A percentile compares a stretch with the other conserved stretches of the same genome.
These are phyloP conservation scores for Roridomyces roridus DNA, from an alignment of 768 basidiomycete species.

Conservation along the genomic window DNA sequence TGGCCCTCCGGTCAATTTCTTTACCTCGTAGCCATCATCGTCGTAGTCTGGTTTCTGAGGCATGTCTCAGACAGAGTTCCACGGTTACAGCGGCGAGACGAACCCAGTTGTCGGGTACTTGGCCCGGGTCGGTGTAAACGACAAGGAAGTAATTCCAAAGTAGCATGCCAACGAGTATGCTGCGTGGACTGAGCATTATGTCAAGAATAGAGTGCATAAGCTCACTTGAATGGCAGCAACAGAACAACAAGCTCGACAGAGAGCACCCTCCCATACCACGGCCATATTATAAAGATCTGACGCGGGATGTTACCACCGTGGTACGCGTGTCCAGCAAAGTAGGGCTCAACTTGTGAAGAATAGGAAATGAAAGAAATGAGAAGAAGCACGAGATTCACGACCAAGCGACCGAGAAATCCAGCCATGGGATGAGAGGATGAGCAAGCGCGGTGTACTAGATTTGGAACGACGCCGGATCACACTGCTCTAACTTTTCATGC, in stretches of 20 bases:
- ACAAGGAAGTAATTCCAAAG: slow-evolving; percentile 91
- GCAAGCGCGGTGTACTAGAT: too few relatives aligned
- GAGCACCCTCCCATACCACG: slow-evolving; percentile 84
- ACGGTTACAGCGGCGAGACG: slow-evolving; percentile 29
- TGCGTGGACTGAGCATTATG: slow-evolving; percentile 36
- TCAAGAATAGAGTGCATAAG: slow-evolving; percentile 6
- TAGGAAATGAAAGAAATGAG: slow-evolving; percentile 90
- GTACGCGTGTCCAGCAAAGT: too few relatives aligned
- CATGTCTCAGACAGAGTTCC: not conserved
- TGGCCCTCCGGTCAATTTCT: slow-evolving; percentile 82
- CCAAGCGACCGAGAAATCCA: slow-evolving; percentile 59
- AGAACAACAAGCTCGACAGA: slow-evolving; percentile 77
- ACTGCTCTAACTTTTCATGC: slow-evolving; percentile 1
- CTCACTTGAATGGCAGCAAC: slow-evolving; percentile 93
- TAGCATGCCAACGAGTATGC: slow-evolving; percentile 76
- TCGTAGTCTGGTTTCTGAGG: slow-evolving; percentile 76
- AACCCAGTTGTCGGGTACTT: slow-evolving; percentile 82
- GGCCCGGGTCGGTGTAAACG: slow-evolving; percentile 84
- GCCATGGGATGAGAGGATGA: slow-evolving; percentile 39
- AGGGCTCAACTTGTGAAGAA: slow-evolving; percentile 48
- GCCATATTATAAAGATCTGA: slow-evolving; percentile 90
- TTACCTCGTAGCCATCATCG: slow-evolving; percentile 85
- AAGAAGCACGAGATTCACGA: slow-evolving; percentile 71
- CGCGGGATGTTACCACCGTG: too few relatives aligned
- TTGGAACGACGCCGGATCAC: not conserved